These are phyloP conservation scores for Hemileccinum rubropunctum DNA, from an alignment of 768 basidiomycete species.

Conservation along the genomic window DNA sequence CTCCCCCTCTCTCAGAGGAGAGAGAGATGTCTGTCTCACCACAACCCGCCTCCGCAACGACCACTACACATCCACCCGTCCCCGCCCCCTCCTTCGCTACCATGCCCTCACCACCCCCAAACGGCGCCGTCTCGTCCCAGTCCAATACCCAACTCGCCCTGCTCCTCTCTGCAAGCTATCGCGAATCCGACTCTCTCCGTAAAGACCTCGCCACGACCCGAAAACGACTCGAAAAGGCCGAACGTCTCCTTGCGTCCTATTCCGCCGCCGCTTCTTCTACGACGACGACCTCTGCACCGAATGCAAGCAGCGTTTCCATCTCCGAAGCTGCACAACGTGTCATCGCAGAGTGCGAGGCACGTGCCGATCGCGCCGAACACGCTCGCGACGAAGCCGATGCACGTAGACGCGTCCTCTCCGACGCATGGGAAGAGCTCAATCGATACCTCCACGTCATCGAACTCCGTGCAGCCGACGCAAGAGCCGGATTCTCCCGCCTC, in stretches of 20 bases:
- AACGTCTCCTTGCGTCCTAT: constrained; percentile 39
- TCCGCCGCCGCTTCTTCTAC: too few relatives aligned
- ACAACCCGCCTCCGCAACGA: constrained; percentile 10
- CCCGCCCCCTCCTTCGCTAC: not conserved
- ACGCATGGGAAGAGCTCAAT: constrained; percentile 51
- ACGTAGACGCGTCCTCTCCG: constrained; percentile 40
- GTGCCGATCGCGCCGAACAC: constrained; percentile 47
- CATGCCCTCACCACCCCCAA: constrained; percentile 18
- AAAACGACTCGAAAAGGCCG: constrained; percentile 54
- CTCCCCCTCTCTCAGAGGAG: not conserved
- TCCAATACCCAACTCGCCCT: constrained; percentile 55
- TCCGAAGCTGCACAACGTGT: constrained; percentile 35
- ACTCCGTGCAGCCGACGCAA: constrained; percentile 46
- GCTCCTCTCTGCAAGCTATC: constrained; percentile 52
- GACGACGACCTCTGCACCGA: constrained; percentile 18
- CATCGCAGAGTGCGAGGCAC: constrained; percentile 47
- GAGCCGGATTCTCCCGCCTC: constrained; percentile 44
- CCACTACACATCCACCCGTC: not conserved
- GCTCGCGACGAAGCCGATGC: constrained; percentile 56
- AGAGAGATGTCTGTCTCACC: constrained; percentile 26
- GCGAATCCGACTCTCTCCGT: constrained; percentile 50
- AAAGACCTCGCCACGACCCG: constrained; percentile 42
- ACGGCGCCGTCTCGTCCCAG: constrained; percentile 16
- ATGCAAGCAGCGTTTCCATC: constrained; percentile 15
- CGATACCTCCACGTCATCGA: constrained; percentile 47